These are phyloP conservation scores for Maudiozyma pseudohumilis DNA, from an alignment of 805 yeast species.

Conservation along the genomic window DNA sequence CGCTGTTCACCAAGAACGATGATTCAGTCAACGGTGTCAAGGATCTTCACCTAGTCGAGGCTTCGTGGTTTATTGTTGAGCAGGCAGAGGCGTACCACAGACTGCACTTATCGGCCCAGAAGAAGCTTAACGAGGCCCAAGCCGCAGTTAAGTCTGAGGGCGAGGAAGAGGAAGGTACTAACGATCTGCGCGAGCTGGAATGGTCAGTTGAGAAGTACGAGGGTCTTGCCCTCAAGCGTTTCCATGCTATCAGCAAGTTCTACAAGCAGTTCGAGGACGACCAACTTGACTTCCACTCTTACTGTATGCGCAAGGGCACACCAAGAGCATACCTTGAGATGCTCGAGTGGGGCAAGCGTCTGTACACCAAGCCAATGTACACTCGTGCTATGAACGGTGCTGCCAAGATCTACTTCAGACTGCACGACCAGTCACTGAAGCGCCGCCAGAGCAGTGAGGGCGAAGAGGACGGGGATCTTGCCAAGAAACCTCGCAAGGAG, in stretches of 20 bases:
- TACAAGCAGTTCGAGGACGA: slow-evolving; percentile 68
- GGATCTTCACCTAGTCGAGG: slow-evolving; percentile 83
- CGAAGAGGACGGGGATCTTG: slow-evolving; percentile 14
- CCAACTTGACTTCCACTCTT: slow-evolving; percentile 90
- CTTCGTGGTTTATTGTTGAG: slow-evolving; percentile 79
- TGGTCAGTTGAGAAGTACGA: slow-evolving; percentile 39
- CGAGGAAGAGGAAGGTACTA: slow-evolving; percentile 13
- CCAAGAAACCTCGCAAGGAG: slow-evolving; percentile 48
- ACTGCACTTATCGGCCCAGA: slow-evolving; percentile 33
- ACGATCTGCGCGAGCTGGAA: slow-evolving; percentile 30
- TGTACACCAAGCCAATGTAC: slow-evolving; percentile 62
- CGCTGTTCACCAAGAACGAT: slow-evolving; percentile 79
- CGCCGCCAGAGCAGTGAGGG: slow-evolving; percentile 8
- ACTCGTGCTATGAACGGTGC: slow-evolving; percentile 63
- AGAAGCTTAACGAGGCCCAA: slow-evolving; percentile 13
- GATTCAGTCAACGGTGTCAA: slow-evolving; percentile 72
- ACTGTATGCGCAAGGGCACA: slow-evolving; percentile 84
- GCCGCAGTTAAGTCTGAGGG: slow-evolving; percentile 5
- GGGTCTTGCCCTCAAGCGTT: slow-evolving; percentile 78
- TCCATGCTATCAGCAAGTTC: slow-evolving; percentile 50
- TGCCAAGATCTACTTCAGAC: slow-evolving; percentile 42
- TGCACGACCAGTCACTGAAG: slow-evolving; percentile 14
- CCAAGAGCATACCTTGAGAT: slow-evolving; percentile 71
- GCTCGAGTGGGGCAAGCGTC: slow-evolving; percentile 71
- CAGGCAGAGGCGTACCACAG: slow-evolving; percentile 76